Evolutionary conservation across 2,329 filamentous ascomycete species (phyloP), one percentile per base, ranked within the genome.

Genomic region (Pseudogymnoascus sp.): DNA sequence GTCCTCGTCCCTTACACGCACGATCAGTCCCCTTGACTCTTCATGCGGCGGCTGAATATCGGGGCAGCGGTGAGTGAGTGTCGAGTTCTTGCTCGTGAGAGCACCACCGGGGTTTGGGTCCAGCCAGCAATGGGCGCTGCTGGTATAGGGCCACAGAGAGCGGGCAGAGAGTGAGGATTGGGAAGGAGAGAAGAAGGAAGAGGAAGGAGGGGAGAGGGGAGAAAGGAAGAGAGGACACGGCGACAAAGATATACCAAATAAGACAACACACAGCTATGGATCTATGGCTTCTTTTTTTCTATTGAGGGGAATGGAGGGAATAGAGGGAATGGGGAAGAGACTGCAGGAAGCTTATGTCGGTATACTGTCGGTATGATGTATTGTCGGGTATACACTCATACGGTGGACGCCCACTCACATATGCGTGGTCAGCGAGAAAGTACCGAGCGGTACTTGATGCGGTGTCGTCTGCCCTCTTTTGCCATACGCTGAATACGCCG

Each of bases 211-310:
- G 33, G 28, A 31, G 18, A 16, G 33, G 28, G 4, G 10, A n/a
- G 28, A 42, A 62, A n/a, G 2, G 23, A 35, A 23, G 61, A 12
- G 2, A 14, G 12, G 35, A 23, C 16, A 21, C 18, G 33, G 14
- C 11, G 18, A n/a, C 8, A 61, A 61, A 61, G 60, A 42, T 61
- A 61, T 61, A 23, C 4, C 25, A 44, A 61, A 37, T 61, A 23
- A 14, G 28, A 61, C 12, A 40, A 16, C 37, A 18, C 37, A 44
- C 21, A 23, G 21, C 18, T 47, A 47, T 47, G 42, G 42, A 47
- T 47, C 42, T 47, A 42, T 42, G 42, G 42, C 25, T 14, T 14
- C 12, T 14, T 25, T 25, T 42, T n/a, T 47, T 23, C 42, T 23
- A 14, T 47, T 18, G 18, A 12, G 16, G 16, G 40, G 40, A 47